Base-by-base conservation (phyloP, 2,329 filamentous ascomycete genomes). In the Aspergillus amoenus region DNA sequence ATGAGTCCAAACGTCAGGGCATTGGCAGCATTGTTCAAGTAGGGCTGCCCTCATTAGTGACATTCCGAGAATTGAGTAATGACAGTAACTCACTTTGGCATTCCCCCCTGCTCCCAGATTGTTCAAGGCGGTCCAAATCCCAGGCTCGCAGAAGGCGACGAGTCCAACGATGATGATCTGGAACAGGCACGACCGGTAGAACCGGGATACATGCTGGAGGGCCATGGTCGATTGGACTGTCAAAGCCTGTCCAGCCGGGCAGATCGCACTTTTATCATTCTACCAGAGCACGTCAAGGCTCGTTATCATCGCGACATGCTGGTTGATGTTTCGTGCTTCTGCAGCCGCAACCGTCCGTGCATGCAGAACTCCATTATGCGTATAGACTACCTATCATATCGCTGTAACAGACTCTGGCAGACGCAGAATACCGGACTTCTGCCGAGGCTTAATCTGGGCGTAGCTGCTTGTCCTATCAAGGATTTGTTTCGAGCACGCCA, bases 181-280 rank as follows among this genome's bases (percentile, higher is more conserved):
- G 40, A 55, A 50, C 24, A 55, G 41, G 40, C 53, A 55, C n/a
- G 53, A 55, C 40, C 53, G 45, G 53, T 55, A 55, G 39, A 50
- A 41, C 13, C 7, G 37, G 27, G n/a, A 13, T 1, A 44, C 4
- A 15, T 40, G 18, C 5, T 55, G 18, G n/a, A 50, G 45, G 27
- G 40, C 40, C 53, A 55, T 55, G 8, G 34, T 37, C 34, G 11
- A 27, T 52, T 21, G 12, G 12, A 15, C 1, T 17, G 7, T 2
- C n/a, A 21, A 17, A 13, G 0, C 7, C 7, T 18, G 17, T 21
- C 17, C 2, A 2, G 3, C 37, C 13, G 17, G 37, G 17, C n/a
- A 42, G n/a, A 17, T 17, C 17, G 11, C n/a, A 11, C n/a, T 21
- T 17, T 42, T 42, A 11, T 37, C 21, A 34, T 32, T 21, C 4